A percentile compares a stretch with the other conserved stretches of the same genome.
These are phyloP conservation scores for Rauvolfia tetraphylla DNA, from an alignment of 257 asterid genomes.

Conservation along the genomic window DNA sequence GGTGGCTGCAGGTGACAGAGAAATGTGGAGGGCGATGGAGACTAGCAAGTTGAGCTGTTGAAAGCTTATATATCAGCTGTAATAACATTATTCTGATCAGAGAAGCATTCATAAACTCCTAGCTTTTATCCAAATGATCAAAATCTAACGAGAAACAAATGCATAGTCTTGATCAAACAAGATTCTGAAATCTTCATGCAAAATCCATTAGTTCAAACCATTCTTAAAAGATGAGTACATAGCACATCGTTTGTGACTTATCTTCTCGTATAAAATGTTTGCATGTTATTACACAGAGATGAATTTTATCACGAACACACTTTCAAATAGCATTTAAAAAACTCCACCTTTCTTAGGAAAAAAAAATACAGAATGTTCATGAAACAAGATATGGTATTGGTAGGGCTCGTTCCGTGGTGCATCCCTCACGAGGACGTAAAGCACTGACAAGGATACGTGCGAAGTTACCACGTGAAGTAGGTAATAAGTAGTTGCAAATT, in stretches of 20 bases:
- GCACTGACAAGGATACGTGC: slow-evolving; percentile 5
- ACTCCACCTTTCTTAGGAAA: too few relatives aligned
- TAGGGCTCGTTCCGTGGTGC: neutral
- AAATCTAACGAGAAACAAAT: neutral
- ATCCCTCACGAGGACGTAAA: slow-evolving; percentile 9
- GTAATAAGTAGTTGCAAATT: slow-evolving; percentile 21
- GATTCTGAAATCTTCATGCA: too few relatives aligned
- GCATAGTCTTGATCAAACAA: too few relatives aligned
- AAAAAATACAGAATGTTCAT: too few relatives aligned
- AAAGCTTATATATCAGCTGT: neutral
- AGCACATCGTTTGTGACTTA: too few relatives aligned
- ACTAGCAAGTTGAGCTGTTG: slow-evolving; percentile 9
- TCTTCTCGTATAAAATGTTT: too few relatives aligned
- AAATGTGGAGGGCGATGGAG: neutral
- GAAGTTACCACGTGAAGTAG: slow-evolving; percentile 44
- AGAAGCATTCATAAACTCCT: too few relatives aligned
- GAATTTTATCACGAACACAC: too few relatives aligned
- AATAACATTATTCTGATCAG: neutral
- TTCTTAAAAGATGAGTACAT: too few relatives aligned
- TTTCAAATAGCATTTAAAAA: too few relatives aligned
- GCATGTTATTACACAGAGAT: too few relatives aligned
- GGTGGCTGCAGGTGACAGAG: slow-evolving; percentile 9
- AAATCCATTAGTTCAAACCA: too few relatives aligned
- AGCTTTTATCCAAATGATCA: neutral
- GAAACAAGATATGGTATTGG: neutral